Evolutionary conservation across 768 basidiomycete species (phyloP).

Genomic region (Xerocomus brunneocitrinus): DNA sequence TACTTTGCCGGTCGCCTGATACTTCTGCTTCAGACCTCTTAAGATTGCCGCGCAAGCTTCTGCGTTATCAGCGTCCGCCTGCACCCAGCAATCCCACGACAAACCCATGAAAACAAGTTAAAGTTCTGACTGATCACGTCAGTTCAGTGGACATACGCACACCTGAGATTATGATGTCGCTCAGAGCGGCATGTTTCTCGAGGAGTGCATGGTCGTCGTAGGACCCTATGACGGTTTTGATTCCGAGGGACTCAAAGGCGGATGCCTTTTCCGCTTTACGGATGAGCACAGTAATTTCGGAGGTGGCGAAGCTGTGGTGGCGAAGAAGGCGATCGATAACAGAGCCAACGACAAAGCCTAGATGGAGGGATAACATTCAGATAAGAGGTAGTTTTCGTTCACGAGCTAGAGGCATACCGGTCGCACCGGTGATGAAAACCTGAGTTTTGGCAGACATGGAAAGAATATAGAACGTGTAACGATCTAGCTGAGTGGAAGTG

Average conservation of each 20-base stretch:
- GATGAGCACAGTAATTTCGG: conserved; percentile 27
- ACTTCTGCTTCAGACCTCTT: conserved; percentile 46
- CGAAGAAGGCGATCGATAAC: conserved; percentile 30
- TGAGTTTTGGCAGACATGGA: conserved; percentile 19
- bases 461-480: neutral
- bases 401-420: conserved; percentile 7
- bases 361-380: neutral
- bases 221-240: conserved; percentile 38
- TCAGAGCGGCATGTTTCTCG: conserved; percentile 39
- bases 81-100: neutral
- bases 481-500: neutral
- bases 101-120: neutral
- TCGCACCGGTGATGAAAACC: conserved; percentile 19
- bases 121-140: too few species aligned
- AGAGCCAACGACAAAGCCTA: conserved; percentile 34
- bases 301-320: conserved; percentile 18
- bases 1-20: conserved; percentile 36
- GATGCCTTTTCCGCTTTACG: conserved; percentile 27
- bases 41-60: conserved; percentile 44
- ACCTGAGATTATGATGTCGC: conserved; percentile 42
- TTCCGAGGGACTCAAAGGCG: conserved; percentile 19
- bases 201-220: conserved; percentile 40
- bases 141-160: conserved; percentile 20
- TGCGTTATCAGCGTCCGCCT: conserved; percentile 48
- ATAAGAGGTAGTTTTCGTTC: neutral